Evolutionary conservation across 164 flowering plant genomes (phyloP).

Genomic region (Vitis rotundifolia): DNA sequence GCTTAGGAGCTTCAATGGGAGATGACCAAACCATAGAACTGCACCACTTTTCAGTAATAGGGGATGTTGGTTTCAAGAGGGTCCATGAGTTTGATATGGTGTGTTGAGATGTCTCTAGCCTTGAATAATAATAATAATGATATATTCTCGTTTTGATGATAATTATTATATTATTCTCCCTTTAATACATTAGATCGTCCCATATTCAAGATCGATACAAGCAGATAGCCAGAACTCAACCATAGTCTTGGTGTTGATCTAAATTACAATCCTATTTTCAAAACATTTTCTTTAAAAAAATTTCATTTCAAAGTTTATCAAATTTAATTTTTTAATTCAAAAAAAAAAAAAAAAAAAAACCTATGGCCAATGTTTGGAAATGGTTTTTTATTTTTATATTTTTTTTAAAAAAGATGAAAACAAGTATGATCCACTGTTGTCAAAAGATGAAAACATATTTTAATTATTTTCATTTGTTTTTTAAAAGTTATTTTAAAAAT

Average conservation of each 20-base stretch:
- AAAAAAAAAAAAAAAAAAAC: no score
- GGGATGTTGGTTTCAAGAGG: conserved; percentile 1
- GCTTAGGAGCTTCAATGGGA: neutral
- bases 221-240: neutral
- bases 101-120: conserved; percentile 12
- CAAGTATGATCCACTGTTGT: no score
- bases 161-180: neutral
- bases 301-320: conserved; percentile 11
- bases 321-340: no score
- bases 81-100: conserved; percentile 13
- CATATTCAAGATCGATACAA: neutral
- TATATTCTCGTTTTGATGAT: neutral
- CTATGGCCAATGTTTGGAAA: no score
- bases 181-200: neutral
- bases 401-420: no score
- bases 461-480: no score
- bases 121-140: conserved; percentile 12
- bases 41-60: neutral
- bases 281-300: neutral
- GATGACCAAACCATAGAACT: neutral
- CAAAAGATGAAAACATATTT: no score
- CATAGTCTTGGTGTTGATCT: neutral
- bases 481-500: no score
- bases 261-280: no score
- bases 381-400: no score